A percentile compares a stretch with the other conserved stretches of the same genome.
Evolutionary conservation across 2,329 filamentous ascomycete genomes (phyloP).

Genomic region (Fusarium pseudonygamai): DNA sequence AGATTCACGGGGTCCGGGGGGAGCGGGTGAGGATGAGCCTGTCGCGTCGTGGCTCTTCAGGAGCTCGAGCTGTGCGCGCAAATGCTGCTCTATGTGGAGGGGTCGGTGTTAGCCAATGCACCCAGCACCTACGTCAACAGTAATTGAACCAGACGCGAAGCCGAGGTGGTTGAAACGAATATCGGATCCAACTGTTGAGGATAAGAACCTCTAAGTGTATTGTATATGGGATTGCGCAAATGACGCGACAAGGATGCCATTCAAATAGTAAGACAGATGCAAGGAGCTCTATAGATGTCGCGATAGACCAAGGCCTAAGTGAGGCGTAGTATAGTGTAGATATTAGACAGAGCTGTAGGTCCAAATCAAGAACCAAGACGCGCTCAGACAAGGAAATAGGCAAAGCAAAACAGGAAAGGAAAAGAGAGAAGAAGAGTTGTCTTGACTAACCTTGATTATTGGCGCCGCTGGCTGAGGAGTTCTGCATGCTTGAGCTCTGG

Average conservation of each 20-base stretch:
- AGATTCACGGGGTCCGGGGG: conserved; percentile 44
- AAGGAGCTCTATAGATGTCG: conserved; percentile 34
- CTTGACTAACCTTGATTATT: conserved; percentile 47
- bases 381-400: conserved; percentile 17
- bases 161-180: conserved; percentile 16
- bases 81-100: conserved; percentile 50
- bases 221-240: conserved; percentile 28
- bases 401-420: conserved; percentile 22
- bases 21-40: conserved; percentile 44
- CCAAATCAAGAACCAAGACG: conserved; percentile 17
- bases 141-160: conserved; percentile 26
- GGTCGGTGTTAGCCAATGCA: conserved; percentile 39
- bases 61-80: conserved; percentile 57
- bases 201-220: conserved; percentile 20
- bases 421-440: conserved; percentile 32
- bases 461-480: conserved; percentile 47
- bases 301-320: conserved; percentile 22
- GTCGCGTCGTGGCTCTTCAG: conserved; percentile 53
- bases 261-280: conserved; percentile 24
- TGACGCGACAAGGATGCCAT: conserved; percentile 39
- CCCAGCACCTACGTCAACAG: conserved; percentile 24
- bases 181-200: conserved; percentile 11
- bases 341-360: conserved; percentile 13
- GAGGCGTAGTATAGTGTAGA: conserved; percentile 11
- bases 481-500: conserved; percentile 46